Percentiles rank a stretch among this genome's conserved stretches.
Conservation (phyloP, 2,329 filamentous ascomycete genomes). For the Didymella arachidicola region DNA sequence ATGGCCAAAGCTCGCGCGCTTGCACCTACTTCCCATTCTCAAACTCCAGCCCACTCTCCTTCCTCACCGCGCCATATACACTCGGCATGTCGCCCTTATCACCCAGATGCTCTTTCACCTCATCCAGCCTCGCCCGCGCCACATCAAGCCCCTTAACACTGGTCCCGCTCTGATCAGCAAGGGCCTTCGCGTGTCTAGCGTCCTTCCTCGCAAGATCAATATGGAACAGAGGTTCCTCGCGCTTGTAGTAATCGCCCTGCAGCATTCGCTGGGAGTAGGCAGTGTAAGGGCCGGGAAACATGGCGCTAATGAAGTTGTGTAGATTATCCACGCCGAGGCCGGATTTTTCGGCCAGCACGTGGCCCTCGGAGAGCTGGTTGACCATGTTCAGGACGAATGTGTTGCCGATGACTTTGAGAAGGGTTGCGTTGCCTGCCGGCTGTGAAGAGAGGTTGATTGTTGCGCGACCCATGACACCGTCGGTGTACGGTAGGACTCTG, state of each 20-base stretch:
- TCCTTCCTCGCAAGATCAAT: constrained; percentile 87
- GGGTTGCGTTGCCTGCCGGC: constrained; percentile 71
- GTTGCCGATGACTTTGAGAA: constrained; percentile 85
- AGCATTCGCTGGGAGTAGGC: constrained; percentile 79
- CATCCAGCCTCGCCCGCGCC: constrained; percentile 70
- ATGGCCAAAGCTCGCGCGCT: no score
- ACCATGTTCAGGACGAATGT: constrained; percentile 86
- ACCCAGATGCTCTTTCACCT: constrained; percentile 74
- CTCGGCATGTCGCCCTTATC: constrained; percentile 79
- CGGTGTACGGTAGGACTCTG: constrained; percentile 73
- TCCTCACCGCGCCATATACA: constrained; percentile 81
- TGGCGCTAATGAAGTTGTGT: constrained; percentile 72
- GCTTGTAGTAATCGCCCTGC: constrained; percentile 76
- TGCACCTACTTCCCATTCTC: constrained; percentile 55
- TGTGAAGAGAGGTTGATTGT: constrained; percentile 76
- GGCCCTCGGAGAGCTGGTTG: constrained; percentile 78
- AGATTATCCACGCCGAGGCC: constrained; percentile 76
- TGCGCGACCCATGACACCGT: constrained; percentile 73
- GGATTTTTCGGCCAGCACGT: constrained; percentile 80
- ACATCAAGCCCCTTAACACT: constrained; percentile 71
- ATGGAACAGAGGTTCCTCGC: constrained; percentile 80
- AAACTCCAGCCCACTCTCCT: constrained; percentile 77
- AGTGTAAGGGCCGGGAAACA: constrained; percentile 79
- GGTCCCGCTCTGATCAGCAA: constrained; percentile 70
- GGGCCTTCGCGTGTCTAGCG: constrained; percentile 72